Base-by-base conservation (phyloP, 2,329 filamentous ascomycete species). In the Fusarium citri region DNA sequence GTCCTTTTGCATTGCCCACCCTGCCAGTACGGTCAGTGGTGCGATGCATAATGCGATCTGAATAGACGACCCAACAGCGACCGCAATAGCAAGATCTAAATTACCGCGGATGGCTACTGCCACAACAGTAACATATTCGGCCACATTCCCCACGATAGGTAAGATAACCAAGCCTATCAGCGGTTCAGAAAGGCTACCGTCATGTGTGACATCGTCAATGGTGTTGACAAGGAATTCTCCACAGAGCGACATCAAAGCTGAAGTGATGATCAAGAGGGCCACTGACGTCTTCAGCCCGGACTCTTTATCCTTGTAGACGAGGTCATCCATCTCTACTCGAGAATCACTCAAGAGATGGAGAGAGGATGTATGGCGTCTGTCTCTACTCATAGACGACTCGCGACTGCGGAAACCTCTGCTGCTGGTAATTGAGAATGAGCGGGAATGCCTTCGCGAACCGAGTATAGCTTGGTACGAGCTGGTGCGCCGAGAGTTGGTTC, bases 81-180 rank as follows among this genome's bases (percentile, higher is more conserved):
- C 87, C 42, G 85, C 86, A 43, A 89, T 85, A 3, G 87, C 87
- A 10, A 89, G 80, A 75, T 89, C 87, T 78, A 89, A 84, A 74
- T 90, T 89, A 65, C 88, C 87, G 68, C 87, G 86, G 30, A 81
- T 78, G 0, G 87, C 87, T 3, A 89, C 87, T 0, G 84, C 86
- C 4, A 89, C 85, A 2, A 87, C 86, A 2, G 87, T 89, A 15
- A 87, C 84, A 66, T 89, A 87, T 75, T 90, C 88, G 3, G 87
- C 87, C 0, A 88, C 86, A 62, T 90, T 90, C 37, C 88, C 87
- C 3, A 89, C 85, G 49, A 89, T 86, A 2, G 88, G 88, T 25
- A 90, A 79, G 57, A 90, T 83, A 51, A 90, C 88, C n/a, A 90
- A 80, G 51, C 88, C 88, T 47, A 90, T 86, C 55, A 90, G 86